phyloP scores from a whole-genome alignment of 148 eudicot species.

The Nyssa sinensis region DNA sequence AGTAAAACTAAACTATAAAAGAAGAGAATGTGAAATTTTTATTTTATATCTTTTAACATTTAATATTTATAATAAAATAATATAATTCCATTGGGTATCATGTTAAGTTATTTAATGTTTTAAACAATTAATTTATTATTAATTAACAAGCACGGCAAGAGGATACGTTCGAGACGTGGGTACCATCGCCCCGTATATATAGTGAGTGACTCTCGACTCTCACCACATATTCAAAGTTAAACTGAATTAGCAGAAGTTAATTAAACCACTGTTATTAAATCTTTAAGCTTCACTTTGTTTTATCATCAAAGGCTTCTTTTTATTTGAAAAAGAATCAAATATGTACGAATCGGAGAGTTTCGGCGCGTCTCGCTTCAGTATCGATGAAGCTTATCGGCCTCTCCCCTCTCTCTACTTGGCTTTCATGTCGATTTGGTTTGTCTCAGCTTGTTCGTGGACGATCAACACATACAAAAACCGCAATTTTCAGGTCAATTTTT shows the following conservation, averaged over 20 bases:
- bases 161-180: neutral
- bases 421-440: constrained; percentile 64
- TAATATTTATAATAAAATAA: too few species aligned
- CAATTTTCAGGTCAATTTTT: constrained; percentile 67
- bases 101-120: too few species aligned
- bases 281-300: neutral
- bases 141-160: neutral
- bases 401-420: constrained; percentile 69
- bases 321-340: neutral
- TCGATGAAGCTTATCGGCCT: constrained; percentile 67
- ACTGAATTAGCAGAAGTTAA: neutral
- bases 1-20: too few species aligned
- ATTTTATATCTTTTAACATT: too few species aligned
- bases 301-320: neutral
- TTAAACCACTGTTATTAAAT: neutral
- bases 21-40: too few species aligned
- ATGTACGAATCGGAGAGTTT: constrained; percentile 27
- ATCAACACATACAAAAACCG: constrained; percentile 68
- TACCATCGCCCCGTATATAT: neutral
- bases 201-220: neutral
- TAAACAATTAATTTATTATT: too few species aligned
- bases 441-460: constrained; percentile 68
- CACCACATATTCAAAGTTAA: neutral
- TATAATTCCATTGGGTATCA: too few species aligned
- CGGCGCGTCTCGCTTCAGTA: constrained; percentile 14